Base-by-base conservation (phyloP, 345 rosid genomes). In the Gossypium anomalum region DNA sequence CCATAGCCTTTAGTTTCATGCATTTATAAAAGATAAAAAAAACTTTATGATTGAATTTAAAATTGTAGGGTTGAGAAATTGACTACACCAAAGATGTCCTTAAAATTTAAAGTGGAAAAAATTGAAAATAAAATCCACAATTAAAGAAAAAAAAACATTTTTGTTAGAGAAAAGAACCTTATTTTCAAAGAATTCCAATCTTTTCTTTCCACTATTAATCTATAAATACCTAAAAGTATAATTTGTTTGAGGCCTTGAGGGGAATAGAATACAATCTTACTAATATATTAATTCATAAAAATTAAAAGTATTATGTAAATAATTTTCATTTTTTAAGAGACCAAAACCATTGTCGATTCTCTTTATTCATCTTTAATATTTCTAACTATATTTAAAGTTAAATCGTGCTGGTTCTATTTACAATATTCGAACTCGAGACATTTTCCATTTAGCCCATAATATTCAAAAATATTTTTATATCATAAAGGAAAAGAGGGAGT, bases 291-390 rank as follows among this genome's bases (percentile, higher is more conserved):
- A 34, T 5, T 34, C 1, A 5, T 5, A 5, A 34, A 34, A 34
- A 34, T 4, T 34, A 34, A 34, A 4, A 4, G 0, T 4, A 34
- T 1, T 0, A 34, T 34, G 1, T 34, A 34, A 34, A 34, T 0
- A 34, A 5, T 34, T 34, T 34, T 5, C 7, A 34, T 34, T 5
- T 34, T 5, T 34, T 6, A 4, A 34, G 7, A 34, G 41, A 34
- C 7, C 41, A 34, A 34, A 0, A 5, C 0, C 1, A 34, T 1
- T 34, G 1, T 34, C 7, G 7, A 0, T 5, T 7, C 7, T 5
- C 7, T 5, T 4, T 34, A 34, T 34, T 34, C 7, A 34, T 7
- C 1, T 0, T 1, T 34, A 5, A 34, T n/a, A n/a, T n/a, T 34
- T 34, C 7, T 1, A 34, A 34, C 0, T 1, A 34, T 5, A 34